A percentile compares a stretch with the other conserved stretches of the same genome.
phyloP scores from a whole-genome alignment of 2,329 filamentous ascomycete genomes.

The Parastagonospora avenae region DNA sequence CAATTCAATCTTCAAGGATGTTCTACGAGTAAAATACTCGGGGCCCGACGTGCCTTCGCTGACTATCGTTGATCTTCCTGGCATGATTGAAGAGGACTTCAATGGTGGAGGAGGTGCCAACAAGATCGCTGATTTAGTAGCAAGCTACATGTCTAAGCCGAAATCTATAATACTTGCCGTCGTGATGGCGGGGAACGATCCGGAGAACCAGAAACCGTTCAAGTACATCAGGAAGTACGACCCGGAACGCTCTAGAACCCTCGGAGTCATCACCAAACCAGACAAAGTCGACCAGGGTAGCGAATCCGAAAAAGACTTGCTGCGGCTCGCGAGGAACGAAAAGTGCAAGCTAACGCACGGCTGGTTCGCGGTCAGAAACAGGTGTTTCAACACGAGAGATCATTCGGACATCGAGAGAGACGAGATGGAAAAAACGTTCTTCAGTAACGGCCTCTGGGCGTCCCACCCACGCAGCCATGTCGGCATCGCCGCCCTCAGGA shows the following conservation, averaged over 20 bases:
- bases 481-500: conserved; percentile 36
- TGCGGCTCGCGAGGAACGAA: conserved; percentile 41
- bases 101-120: conserved; percentile 51
- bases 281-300: conserved; percentile 41
- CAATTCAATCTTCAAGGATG: conserved; percentile 27
- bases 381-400: conserved; percentile 24
- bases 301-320: conserved; percentile 22
- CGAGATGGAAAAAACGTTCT: conserved; percentile 30
- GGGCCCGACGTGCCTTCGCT: conserved; percentile 49
- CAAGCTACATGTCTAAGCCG: conserved; percentile 48
- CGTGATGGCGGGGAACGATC: conserved; percentile 50
- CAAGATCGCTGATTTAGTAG: conserved; percentile 54
- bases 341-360: conserved; percentile 36
- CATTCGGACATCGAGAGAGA: conserved; percentile 28
- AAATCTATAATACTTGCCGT: conserved; percentile 54
- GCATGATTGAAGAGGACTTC: conserved; percentile 58
- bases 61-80: conserved; percentile 62
- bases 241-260: conserved; percentile 40
- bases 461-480: conserved; percentile 24
- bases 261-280: conserved; percentile 54
- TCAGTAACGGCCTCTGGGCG: conserved; percentile 22
- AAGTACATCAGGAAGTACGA: conserved; percentile 33
- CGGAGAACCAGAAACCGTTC: conserved; percentile 16
- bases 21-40: conserved; percentile 35
- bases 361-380: conserved; percentile 49